Base-by-base conservation (phyloP, 1,284 basidiomycete genomes). In the Tremellales sp. region DNA sequence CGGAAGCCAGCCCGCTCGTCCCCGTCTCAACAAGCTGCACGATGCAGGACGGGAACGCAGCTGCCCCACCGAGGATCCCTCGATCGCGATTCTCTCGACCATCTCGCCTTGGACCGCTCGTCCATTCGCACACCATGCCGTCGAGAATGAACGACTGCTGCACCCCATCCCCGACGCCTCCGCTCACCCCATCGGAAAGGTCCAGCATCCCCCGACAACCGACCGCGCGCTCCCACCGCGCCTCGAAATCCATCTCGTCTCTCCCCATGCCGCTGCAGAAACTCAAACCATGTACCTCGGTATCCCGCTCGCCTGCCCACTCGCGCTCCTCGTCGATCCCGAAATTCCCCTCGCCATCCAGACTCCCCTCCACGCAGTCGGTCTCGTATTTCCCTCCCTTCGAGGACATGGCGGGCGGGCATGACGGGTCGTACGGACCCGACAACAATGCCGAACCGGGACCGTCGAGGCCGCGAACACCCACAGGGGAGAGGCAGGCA, bases 321-420 rank as follows among this genome's bases (percentile, higher is more conserved):
- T 16, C 43, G 37, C 53, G 40, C 51, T 26, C 6, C 31, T 41
- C 7, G 13, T 24, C 27, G 46, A 47, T 19, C 47, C 9, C 22
- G 39, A 34, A 32, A 21, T 18, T 46, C 22, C 10, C 32, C n/a
- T 55, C 53, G 4, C 61, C 61, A 0, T 60, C 57, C 4, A 48
- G 55, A 16, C 52, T 63, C 12, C 61, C 61, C 10, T 31, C 50
- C 5, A 60, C 59, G 8, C 47, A 59, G 28, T 42, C 39, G 13
- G 51, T 63, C 25, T 61, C 59, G 12, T 63, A 63, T 40, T 63
- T 63, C 40, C 61, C 61, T 4, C 61, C 61, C 1, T 63, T 63
- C 43, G 61, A 63, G 27, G 38, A 43, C 13, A 63, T 63, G 61
- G 61, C 59, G 13, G 54, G 52, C 26, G 40, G 31, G 14, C 18